A percentile compares a stretch with the other conserved stretches of the same genome.
These are phyloP conservation scores for Candida golubevii DNA, from an alignment of 805 yeast genomes.

Conservation along the genomic window DNA sequence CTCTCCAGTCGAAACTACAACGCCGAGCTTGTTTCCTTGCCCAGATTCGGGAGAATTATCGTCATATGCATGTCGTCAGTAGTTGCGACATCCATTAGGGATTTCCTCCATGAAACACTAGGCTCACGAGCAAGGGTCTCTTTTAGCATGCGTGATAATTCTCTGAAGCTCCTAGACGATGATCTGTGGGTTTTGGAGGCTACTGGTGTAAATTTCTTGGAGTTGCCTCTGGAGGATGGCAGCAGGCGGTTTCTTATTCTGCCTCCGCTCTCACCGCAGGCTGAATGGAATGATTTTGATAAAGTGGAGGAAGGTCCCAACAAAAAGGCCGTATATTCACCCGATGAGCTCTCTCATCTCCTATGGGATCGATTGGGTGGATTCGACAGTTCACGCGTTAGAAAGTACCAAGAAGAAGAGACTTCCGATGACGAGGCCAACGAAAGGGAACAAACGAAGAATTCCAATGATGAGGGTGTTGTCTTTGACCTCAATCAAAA, in stretches of 20 bases:
- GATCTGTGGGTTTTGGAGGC: constrained; percentile 14
- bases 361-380: constrained; percentile 44
- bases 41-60: constrained; percentile 31
- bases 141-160: constrained; percentile 35
- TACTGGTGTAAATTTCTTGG: constrained; percentile 27
- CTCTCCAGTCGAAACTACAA: constrained; percentile 21
- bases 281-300: constrained; percentile 42
- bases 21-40: constrained; percentile 32
- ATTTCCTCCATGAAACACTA: constrained; percentile 12
- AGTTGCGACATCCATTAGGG: constrained; percentile 21
- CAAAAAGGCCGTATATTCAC: constrained; percentile 30
- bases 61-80: constrained; percentile 26
- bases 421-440: constrained; percentile 9
- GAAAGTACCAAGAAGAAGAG: constrained; percentile 22
- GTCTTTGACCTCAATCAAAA: constrained; percentile 24
- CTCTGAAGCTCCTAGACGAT: constrained; percentile 11
- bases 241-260: constrained; percentile 39
- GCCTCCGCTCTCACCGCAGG: constrained; percentile 43
- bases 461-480: background rate
- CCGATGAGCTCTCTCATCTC: constrained; percentile 38
- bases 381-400: constrained; percentile 30
- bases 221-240: constrained; percentile 37
- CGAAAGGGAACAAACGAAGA: background rate
- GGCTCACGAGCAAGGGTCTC: constrained; percentile 19
- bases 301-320: constrained; percentile 41